Evolutionary conservation across 2,329 filamentous ascomycete genomes (phyloP).

Genomic region (Apiospora koreana): DNA sequence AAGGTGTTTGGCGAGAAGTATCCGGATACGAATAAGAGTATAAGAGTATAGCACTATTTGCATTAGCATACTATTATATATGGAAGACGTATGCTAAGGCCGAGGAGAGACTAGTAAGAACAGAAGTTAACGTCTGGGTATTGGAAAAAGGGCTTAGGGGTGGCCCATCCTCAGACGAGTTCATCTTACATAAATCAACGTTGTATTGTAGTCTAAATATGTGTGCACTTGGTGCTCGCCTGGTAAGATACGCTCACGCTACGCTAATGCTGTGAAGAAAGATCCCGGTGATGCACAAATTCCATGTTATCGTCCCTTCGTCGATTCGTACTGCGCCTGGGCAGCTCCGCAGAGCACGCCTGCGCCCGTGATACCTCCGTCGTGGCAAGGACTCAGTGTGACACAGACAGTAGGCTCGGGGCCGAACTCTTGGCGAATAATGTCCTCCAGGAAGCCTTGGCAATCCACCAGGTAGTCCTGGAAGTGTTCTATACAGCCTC

Average conservation of each 20-base stretch:
- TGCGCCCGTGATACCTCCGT: slow-evolving; percentile 63
- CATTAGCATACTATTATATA: no score
- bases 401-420: slow-evolving; percentile 41
- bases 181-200: background rate
- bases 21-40: no score
- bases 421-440: slow-evolving; percentile 44
- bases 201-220: background rate
- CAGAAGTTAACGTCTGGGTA: no score
- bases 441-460: slow-evolving; percentile 65
- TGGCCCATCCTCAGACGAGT: background rate
- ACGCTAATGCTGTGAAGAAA: slow-evolving; percentile 1
- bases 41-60: no score
- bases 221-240: background rate
- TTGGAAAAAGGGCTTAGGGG: background rate
- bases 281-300: background rate
- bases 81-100: no score
- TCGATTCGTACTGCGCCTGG: slow-evolving; percentile 8
- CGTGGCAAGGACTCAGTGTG: slow-evolving; percentile 56
- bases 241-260: slow-evolving; percentile 1
- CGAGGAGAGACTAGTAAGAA: no score
- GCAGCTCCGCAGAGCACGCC: slow-evolving; percentile 58
- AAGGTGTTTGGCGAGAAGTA: no score
- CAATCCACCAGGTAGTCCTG: slow-evolving; percentile 72
- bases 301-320: background rate
- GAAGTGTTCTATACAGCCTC: slow-evolving; percentile 78